Percentiles rank a stretch among this genome's conserved stretches.
These are phyloP conservation scores for Phascolomyces articulosus DNA, from an alignment of 371 early-diverging fungal species.

Conservation along the genomic window DNA sequence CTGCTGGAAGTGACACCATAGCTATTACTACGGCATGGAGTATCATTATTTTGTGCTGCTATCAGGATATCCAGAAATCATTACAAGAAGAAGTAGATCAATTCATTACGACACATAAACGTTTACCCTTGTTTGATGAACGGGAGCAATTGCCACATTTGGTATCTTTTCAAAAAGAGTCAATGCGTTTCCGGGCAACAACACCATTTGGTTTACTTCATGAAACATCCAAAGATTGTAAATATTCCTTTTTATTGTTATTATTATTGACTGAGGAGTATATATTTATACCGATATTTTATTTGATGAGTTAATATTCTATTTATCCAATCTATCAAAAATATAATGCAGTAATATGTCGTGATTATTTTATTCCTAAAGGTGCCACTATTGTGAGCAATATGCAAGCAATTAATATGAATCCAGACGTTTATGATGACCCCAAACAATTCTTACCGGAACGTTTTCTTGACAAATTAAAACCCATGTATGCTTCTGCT, in stretches of 20 bases:
- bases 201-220: constrained; percentile 18
- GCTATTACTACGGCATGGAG: constrained; percentile 16
- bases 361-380: constrained; percentile 39
- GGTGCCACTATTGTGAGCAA: constrained; percentile 28
- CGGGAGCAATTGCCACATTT: constrained; percentile 18
- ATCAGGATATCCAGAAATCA: constrained; percentile 19
- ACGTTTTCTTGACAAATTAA: constrained; percentile 14
- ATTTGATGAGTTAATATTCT: no score
- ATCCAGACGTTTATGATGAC: constrained; percentile 12
- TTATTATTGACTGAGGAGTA: no score
- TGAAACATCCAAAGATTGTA: constrained; percentile 20
- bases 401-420: constrained; percentile 19
- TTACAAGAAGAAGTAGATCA: constrained; percentile 15
- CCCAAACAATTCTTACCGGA: constrained; percentile 25
- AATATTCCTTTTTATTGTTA: background rate
- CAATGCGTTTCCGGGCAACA: constrained; percentile 21
- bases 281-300: no score
- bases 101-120: constrained; percentile 10
- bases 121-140: constrained; percentile 19
- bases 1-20: constrained; percentile 20
- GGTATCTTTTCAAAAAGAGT: constrained; percentile 23
- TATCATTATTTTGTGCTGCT: constrained; percentile 13
- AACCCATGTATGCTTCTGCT: constrained; percentile 10
- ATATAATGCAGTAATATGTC: constrained; percentile 9
- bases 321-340: no score